These are phyloP conservation scores for Leccinum truebloodii DNA, from an alignment of 768 basidiomycete genomes.

Conservation along the genomic window DNA sequence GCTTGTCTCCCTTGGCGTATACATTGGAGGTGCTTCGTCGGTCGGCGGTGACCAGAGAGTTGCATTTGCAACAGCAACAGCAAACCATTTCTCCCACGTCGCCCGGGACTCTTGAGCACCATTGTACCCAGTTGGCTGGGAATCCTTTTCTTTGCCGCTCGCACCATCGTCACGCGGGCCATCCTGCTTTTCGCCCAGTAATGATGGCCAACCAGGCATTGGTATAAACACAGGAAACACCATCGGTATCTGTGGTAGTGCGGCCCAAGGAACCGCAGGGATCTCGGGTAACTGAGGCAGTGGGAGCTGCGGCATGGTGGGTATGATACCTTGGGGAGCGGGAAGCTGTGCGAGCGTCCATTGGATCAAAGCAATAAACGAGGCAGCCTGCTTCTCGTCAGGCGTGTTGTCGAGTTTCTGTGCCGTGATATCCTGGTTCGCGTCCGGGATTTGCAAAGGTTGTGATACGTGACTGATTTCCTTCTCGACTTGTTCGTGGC, in stretches of 20 bases:
- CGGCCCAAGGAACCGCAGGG: constrained; percentile 61
- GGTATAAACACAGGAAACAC: constrained; percentile 83
- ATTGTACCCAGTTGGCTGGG: constrained; percentile 40
- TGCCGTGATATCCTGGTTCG: constrained; percentile 24
- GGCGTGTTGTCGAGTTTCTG: constrained; percentile 17
- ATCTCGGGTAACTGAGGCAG: constrained; percentile 67
- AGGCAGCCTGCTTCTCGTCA: constrained; percentile 43
- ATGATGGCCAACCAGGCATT: constrained; percentile 61
- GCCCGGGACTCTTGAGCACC: constrained; percentile 65
- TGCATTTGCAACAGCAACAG: constrained; percentile 51
- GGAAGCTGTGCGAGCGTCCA: constrained; percentile 65
- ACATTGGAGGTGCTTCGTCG: constrained; percentile 68
- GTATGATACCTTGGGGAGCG: constrained; percentile 58
- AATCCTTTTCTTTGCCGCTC: constrained; percentile 36
- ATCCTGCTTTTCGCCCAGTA: constrained; percentile 55
- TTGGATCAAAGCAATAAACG: constrained; percentile 72
- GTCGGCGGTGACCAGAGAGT: constrained; percentile 42
- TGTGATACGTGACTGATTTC: constrained; percentile 4
- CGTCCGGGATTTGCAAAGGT: constrained; percentile 2
- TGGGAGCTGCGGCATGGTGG: constrained; percentile 48
- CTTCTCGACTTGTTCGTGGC: constrained; percentile 14
- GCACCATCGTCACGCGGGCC: constrained; percentile 26
- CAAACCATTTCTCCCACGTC: constrained; percentile 78
- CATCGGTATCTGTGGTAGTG: constrained; percentile 67
- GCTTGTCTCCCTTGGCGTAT: constrained; percentile 60